Conservation (phyloP, 139 green algal species). For the Picochlorum sp. region DNA sequence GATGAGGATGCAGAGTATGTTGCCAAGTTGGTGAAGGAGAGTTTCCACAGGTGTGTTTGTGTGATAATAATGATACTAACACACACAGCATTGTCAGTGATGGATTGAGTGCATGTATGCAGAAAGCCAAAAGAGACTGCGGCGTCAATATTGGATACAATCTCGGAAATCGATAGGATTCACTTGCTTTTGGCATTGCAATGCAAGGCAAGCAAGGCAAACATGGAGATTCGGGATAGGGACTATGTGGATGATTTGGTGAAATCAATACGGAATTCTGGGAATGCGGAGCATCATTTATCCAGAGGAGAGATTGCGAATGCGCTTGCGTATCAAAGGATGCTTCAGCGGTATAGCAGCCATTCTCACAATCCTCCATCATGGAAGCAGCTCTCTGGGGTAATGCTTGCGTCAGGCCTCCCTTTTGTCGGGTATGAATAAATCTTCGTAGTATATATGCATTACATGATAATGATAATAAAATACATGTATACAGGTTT, state of each 20-base stretch:
- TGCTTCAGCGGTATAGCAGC: slow-evolving; percentile 7
- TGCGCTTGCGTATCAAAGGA: slow-evolving; percentile 24
- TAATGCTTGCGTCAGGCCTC: slow-evolving; percentile 34
- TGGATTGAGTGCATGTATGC: not conserved
- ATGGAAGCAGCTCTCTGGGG: slow-evolving; percentile 14
- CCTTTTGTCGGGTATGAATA: slow-evolving; percentile 51
- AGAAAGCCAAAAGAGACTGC: slow-evolving; percentile 21
- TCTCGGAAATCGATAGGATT: slow-evolving; percentile 24
- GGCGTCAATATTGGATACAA: slow-evolving; percentile 10
- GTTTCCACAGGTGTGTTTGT: too few relatives aligned
- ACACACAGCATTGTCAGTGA: too few relatives aligned
- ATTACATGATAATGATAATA: not conserved
- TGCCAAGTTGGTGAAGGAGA: too few relatives aligned
- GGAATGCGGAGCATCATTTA: slow-evolving; percentile 4
- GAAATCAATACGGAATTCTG: slow-evolving; percentile 2
- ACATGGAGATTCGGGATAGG: not conserved
- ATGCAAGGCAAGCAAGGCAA: not conserved
- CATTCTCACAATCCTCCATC: slow-evolving; percentile 12
- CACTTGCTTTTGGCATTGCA: slow-evolving; percentile 32
- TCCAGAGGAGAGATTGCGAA: slow-evolving; percentile 15
- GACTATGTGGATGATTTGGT: slow-evolving; percentile 25
- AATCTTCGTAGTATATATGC: not conserved
- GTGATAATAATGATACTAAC: too few relatives aligned
- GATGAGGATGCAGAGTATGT: too few relatives aligned
- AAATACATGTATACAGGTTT: slow-evolving; percentile 11